Conservation (phyloP, 371 early-diverging fungal genomes). For the Mucor velutinosus region DNA sequence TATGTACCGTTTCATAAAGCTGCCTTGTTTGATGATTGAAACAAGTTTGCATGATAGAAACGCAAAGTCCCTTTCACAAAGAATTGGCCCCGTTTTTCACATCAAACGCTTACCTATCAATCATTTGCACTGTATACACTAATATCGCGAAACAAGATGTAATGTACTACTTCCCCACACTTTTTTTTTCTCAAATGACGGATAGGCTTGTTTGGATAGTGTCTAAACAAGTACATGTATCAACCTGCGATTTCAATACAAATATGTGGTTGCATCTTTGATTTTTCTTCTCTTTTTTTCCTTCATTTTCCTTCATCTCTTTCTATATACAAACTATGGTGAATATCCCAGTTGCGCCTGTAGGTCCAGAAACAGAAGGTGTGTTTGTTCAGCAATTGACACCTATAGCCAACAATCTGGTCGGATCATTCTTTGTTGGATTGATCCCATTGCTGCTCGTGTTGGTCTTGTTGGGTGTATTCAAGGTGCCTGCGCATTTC, state of each 20-base stretch:
- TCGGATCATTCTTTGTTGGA: slow-evolving; percentile 50
- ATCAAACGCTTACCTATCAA: background rate
- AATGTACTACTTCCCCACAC: slow-evolving; percentile 11
- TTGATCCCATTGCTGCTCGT: slow-evolving; percentile 42
- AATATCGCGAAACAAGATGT: background rate
- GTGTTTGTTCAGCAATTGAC: slow-evolving; percentile 41
- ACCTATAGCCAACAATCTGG: slow-evolving; percentile 44
- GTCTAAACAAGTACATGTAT: background rate
- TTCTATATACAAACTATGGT: slow-evolving; percentile 20
- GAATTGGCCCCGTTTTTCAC: background rate
- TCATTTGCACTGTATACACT: background rate
- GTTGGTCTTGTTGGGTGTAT: slow-evolving; percentile 39
- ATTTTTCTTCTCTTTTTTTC: background rate
- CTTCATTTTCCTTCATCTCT: background rate
- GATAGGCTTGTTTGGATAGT: background rate
- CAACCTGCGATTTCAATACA: background rate
- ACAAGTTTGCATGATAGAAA: background rate
- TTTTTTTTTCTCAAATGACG: slow-evolving; percentile 1
- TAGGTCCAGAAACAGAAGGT: slow-evolving; percentile 29
- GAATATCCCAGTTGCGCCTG: slow-evolving; percentile 29
- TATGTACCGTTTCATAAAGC: no score
- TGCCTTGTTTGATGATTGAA: no score
- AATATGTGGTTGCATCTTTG: background rate
- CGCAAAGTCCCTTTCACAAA: background rate
- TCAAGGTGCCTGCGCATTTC: slow-evolving; percentile 38